Percentiles rank a stretch among this genome's conserved stretches.
Conservation (phyloP, 192 early-diverging fungal genomes). For the Gigaspora rosea region DNA sequence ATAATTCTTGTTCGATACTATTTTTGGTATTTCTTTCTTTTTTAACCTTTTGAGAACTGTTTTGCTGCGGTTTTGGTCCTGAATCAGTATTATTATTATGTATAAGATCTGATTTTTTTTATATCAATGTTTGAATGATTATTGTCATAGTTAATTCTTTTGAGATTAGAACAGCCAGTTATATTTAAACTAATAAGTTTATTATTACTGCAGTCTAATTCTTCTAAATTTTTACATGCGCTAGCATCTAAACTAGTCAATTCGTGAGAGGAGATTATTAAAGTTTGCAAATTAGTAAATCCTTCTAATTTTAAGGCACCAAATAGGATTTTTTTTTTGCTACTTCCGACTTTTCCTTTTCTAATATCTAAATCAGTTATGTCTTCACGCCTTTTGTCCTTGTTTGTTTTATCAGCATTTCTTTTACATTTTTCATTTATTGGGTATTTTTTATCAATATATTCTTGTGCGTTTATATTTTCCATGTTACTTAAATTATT, state of each 20-base stretch:
- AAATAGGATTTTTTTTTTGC: not conserved
- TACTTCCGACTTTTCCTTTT: not conserved
- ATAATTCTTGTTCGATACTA: not conserved
- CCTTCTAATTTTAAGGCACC: conserved; percentile 24
- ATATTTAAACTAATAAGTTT: conserved; percentile 12
- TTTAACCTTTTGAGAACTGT: not conserved
- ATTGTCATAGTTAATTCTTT: conserved; percentile 14
- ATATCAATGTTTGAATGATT: not conserved
- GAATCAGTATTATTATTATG: not conserved
- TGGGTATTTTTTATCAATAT: conserved; percentile 18
- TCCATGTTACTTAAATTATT: not conserved
- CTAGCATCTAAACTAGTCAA: conserved; percentile 15
- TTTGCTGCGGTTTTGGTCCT: not conserved
- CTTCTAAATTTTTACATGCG: conserved; percentile 6
- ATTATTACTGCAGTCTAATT: conserved; percentile 16
- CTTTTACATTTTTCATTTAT: not conserved
- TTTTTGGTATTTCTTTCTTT: not conserved
- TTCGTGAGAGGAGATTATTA: conserved; percentile 3
- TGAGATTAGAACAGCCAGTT: not conserved
- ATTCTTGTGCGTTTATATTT: conserved; percentile 10
- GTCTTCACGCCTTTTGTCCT: conserved; percentile 12
- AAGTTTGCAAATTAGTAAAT: conserved; percentile 16
- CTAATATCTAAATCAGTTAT: conserved; percentile 12
- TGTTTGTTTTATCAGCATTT: conserved; percentile 4
- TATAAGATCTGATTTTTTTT: not conserved